Conservation (phyloP, 345 rosid species). For the Eucalyptus microcorys region DNA sequence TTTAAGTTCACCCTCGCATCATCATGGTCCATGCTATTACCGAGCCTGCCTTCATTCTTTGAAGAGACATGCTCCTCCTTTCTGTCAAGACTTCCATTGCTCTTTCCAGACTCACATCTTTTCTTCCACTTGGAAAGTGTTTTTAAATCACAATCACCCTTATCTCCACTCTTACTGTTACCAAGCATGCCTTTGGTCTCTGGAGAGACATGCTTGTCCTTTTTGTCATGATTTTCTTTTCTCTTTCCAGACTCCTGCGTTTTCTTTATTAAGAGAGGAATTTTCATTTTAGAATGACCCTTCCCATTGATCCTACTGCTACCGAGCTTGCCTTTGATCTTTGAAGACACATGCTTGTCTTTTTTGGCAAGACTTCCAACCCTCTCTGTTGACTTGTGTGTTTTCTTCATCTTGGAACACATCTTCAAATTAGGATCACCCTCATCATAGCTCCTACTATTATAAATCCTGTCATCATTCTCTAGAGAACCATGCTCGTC, state of each 20-base stretch:
- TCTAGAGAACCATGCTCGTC: not conserved
- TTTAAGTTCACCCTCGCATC: conserved; percentile 26
- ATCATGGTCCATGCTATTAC: conserved; percentile 5
- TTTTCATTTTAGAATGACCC: conserved; percentile 7
- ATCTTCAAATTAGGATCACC: conserved; percentile 2
- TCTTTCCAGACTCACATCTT: conserved; percentile 44
- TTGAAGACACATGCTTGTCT: conserved; percentile 14
- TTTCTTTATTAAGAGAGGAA: conserved; percentile 48
- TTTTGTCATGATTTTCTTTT: conserved; percentile 18
- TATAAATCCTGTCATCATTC: not conserved
- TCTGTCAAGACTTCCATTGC: conserved; percentile 11
- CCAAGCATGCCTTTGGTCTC: not conserved
- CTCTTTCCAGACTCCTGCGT: conserved; percentile 45
- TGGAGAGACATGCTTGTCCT: conserved; percentile 9
- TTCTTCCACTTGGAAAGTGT: conserved; percentile 47
- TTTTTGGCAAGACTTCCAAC: conserved; percentile 8
- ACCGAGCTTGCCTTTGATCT: not conserved
- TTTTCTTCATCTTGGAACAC: not conserved
- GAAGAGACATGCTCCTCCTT: conserved; percentile 13
- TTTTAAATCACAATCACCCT: conserved; percentile 9
- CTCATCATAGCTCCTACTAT: conserved; percentile 2
- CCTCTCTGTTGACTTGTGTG: not conserved
- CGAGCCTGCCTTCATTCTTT: conserved; percentile 15
- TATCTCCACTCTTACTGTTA: not conserved
- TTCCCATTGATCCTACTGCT: conserved; percentile 7